Evolutionary conservation across 106 monocot species (phyloP).

Genomic region (Apostasia shenzhenica): DNA sequence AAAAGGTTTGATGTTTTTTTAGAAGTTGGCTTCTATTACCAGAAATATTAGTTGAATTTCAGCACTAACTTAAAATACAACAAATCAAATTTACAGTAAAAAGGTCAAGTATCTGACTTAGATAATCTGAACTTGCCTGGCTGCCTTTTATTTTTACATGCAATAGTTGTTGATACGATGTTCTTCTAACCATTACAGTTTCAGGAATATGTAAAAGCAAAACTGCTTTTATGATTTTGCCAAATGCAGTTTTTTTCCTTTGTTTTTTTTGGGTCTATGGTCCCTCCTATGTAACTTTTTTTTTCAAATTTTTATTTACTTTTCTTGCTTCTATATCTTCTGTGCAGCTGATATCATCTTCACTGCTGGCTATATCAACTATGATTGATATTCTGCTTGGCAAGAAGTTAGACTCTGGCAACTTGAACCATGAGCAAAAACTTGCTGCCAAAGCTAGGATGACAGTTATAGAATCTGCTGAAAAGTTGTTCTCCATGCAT

Average conservation of each 20-base stretch:
- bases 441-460: conserved; percentile 39
- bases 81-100: too few species aligned
- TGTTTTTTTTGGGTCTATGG: neutral
- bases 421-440: conserved; percentile 26
- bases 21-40: too few species aligned
- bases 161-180: too few species aligned
- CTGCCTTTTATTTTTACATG: too few species aligned
- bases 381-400: conserved; percentile 72
- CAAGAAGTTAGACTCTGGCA: conserved; percentile 30
- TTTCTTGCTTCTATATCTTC: conserved; percentile 1
- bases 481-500: conserved; percentile 54
- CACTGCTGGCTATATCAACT: conserved; percentile 69
- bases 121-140: too few species aligned
- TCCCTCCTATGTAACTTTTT: conserved; percentile 7
- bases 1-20: too few species aligned
- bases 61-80: too few species aligned
- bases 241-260: neutral
- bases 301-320: neutral
- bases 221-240: too few species aligned
- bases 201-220: too few species aligned
- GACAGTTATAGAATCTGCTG: conserved; percentile 40
- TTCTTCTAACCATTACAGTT: too few species aligned
- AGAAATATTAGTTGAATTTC: too few species aligned
- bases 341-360: conserved; percentile 78
- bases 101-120: too few species aligned